phyloP scores from a whole-genome alignment of 2,329 filamentous ascomycete species.

The Apiospora rasikravindrae region DNA sequence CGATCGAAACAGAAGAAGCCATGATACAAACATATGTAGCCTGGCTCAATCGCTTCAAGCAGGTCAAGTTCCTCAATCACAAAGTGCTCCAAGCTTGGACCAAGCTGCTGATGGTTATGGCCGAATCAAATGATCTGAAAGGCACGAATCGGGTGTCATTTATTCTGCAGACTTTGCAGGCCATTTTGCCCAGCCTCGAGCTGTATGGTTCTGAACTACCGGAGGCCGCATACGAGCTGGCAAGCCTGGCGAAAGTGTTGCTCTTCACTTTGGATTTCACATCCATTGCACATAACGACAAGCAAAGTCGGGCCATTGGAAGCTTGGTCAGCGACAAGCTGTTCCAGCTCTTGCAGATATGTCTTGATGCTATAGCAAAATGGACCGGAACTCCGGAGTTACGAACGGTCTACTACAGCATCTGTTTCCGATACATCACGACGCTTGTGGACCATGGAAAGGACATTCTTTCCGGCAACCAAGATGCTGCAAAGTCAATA shows the following conservation, averaged over 20 bases:
- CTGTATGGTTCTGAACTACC: slow-evolving; percentile 72
- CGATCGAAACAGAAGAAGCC: slow-evolving; percentile 63
- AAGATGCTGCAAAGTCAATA: slow-evolving; percentile 75
- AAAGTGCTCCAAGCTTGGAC: slow-evolving; percentile 82
- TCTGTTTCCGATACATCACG: slow-evolving; percentile 84
- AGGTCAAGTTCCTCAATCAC: slow-evolving; percentile 62
- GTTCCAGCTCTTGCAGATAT: slow-evolving; percentile 89
- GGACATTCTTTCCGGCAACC: slow-evolving; percentile 50
- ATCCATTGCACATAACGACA: slow-evolving; percentile 45
- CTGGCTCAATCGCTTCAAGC: slow-evolving; percentile 67
- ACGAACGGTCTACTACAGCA: slow-evolving; percentile 87
- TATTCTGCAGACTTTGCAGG: slow-evolving; percentile 83
- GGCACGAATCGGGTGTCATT: slow-evolving; percentile 75
- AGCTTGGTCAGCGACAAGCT: slow-evolving; percentile 87
- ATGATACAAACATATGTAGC: slow-evolving; percentile 65
- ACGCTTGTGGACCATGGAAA: slow-evolving; percentile 66
- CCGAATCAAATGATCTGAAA: slow-evolving; percentile 82
- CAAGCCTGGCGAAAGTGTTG: slow-evolving; percentile 74
- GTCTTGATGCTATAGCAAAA: slow-evolving; percentile 77
- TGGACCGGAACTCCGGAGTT: slow-evolving; percentile 73
- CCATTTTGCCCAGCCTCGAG: slow-evolving; percentile 87
- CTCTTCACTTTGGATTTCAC: slow-evolving; percentile 73
- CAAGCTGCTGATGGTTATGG: slow-evolving; percentile 81
- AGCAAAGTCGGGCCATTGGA: slow-evolving; percentile 54
- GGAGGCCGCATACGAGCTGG: slow-evolving; percentile 75